Percentiles rank a stretch among this genome's conserved stretches.
These are phyloP conservation scores for Coelastrella sp. DNA, from an alignment of 139 green algal genomes.

Conservation along the genomic window DNA sequence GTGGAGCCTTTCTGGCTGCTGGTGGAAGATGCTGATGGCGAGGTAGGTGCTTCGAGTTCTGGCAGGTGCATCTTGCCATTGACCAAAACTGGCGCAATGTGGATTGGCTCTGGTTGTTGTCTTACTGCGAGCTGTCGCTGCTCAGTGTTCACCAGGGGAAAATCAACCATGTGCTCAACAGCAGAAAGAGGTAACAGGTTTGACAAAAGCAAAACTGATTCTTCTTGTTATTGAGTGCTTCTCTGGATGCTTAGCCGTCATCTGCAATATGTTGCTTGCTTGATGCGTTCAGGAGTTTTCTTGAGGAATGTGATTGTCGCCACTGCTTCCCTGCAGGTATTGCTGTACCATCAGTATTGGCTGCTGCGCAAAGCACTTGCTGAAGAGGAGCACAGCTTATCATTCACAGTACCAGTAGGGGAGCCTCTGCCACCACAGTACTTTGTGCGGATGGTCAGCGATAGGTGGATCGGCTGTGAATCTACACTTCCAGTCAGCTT, in stretches of 20 bases:
- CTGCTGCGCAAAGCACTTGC: conserved; percentile 87
- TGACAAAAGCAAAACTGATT: too few species aligned
- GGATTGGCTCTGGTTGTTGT: too few species aligned
- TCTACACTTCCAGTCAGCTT: conserved; percentile 92
- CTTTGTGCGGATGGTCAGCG: conserved; percentile 85
- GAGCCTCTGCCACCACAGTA: conserved; percentile 99
- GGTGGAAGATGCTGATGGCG: conserved; percentile 92
- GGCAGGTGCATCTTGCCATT: too few species aligned
- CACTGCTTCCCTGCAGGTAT: conserved; percentile 8
- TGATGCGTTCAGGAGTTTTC: not conserved
- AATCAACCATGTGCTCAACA: too few species aligned
- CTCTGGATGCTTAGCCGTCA: too few species aligned
- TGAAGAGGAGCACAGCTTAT: conserved; percentile 90
- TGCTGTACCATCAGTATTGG: conserved; percentile 98
- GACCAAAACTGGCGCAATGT: too few species aligned
- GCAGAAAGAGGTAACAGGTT: too few species aligned
- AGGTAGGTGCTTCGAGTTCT: conserved; percentile 50
- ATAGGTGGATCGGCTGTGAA: conserved; percentile 93
- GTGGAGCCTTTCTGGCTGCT: conserved; percentile 98
- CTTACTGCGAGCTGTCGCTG: too few species aligned
- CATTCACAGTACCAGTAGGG: conserved; percentile 94
- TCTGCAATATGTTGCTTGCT: too few species aligned
- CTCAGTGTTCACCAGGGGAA: too few species aligned
- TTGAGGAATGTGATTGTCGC: not conserved
- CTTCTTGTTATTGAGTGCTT: too few species aligned